A percentile compares a stretch with the other conserved stretches of the same genome.
Conservation (phyloP, 2,329 filamentous ascomycete genomes). For the Aspergillus nomiae region DNA sequence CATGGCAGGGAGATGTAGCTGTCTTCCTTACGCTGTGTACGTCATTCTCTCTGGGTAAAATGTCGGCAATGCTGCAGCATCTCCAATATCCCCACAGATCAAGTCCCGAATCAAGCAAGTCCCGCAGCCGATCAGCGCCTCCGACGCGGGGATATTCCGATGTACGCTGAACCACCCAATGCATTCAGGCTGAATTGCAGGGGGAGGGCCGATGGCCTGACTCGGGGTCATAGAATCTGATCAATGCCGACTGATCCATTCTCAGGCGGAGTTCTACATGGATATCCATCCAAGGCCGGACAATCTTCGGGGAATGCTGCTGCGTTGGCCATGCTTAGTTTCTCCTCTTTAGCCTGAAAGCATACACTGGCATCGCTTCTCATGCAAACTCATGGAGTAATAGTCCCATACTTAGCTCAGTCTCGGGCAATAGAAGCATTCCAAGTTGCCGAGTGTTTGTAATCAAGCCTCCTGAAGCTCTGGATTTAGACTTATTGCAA, state of each 20-base stretch:
- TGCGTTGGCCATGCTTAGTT: not conserved
- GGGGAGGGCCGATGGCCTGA: no score
- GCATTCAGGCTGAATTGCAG: conserved; percentile 11
- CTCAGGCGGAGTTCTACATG: not conserved
- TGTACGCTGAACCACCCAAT: not conserved
- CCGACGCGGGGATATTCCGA: conserved; percentile 15
- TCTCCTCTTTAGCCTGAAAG: not conserved
- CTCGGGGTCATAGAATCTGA: not conserved
- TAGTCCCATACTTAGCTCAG: not conserved
- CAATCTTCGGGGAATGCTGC: not conserved
- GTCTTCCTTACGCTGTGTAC: conserved; percentile 6
- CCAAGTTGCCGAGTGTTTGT: not conserved
- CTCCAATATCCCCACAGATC: conserved; percentile 6
- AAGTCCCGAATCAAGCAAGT: conserved; percentile 19
- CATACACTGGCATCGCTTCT: not conserved
- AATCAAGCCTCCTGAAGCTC: no score
- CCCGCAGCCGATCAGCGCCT: conserved; percentile 24
- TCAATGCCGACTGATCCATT: not conserved
- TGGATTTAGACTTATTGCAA: not conserved
- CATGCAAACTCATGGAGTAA: not conserved
- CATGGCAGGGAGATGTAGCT: not conserved
- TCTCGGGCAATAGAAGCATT: not conserved
- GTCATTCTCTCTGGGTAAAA: not conserved
- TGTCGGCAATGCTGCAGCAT: not conserved
- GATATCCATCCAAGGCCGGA: not conserved